phyloP scores from a whole-genome alignment of 306 rosid species.

The Cucumis melo region DNA sequence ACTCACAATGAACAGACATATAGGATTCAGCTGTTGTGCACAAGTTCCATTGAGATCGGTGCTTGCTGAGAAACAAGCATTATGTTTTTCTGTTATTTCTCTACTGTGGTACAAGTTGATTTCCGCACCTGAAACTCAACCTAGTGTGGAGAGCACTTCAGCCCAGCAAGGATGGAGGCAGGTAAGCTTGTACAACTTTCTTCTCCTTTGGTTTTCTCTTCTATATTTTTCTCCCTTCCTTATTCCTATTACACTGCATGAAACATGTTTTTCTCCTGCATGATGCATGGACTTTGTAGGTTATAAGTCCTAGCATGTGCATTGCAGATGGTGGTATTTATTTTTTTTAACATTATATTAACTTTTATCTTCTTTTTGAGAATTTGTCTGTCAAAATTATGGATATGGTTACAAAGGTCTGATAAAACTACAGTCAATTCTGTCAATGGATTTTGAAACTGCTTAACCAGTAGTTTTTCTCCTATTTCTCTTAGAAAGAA shows the following conservation, averaged over 20 bases:
- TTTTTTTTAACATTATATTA: background rate
- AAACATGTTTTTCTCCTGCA: background rate
- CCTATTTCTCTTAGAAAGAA: too few species aligned
- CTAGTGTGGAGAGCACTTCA: slow-evolving; percentile 85
- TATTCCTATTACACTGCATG: background rate
- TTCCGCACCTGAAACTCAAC: slow-evolving; percentile 90
- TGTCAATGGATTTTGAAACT: too few species aligned
- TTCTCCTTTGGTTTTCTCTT: background rate
- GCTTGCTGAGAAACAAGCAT: slow-evolving; percentile 73
- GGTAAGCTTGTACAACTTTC: slow-evolving; percentile 29
- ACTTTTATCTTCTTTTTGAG: background rate
- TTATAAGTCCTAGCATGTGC: background rate
- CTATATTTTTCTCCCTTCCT: background rate
- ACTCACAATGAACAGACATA: slow-evolving; percentile 81
- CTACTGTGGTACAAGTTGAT: slow-evolving; percentile 90
- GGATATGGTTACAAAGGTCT: background rate
- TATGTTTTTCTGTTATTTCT: slow-evolving; percentile 91
- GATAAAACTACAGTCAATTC: background rate
- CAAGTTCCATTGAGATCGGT: slow-evolving; percentile 71
- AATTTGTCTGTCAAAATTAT: background rate
- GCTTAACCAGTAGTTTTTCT: too few species aligned
- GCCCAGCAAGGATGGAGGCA: slow-evolving; percentile 99
- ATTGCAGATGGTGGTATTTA: background rate
- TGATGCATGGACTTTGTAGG: background rate
- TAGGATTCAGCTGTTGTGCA: slow-evolving; percentile 72